These are phyloP conservation scores for Diplodia mutila DNA, from an alignment of 2,329 filamentous ascomycete species.

Conservation along the genomic window DNA sequence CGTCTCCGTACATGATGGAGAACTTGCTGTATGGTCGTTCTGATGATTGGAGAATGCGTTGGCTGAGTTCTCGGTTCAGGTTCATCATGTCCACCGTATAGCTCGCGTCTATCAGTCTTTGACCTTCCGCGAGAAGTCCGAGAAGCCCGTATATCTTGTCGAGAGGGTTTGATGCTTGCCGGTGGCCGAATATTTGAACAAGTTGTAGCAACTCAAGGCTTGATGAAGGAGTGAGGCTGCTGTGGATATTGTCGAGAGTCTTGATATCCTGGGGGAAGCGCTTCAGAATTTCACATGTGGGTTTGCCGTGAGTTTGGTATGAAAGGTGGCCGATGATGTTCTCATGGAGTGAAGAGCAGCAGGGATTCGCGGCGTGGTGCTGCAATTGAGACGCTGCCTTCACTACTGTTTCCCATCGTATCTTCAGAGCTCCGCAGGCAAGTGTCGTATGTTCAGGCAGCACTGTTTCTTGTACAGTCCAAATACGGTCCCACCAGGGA, in stretches of 20 bases:
- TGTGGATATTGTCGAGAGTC: neutral
- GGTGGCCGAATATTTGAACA: no score
- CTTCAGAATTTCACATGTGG: neutral
- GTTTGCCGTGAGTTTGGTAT: neutral
- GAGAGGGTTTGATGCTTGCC: neutral
- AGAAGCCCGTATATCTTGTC: no score
- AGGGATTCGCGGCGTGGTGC: neutral
- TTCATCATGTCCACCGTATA: no score
- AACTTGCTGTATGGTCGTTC: no score
- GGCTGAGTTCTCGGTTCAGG: no score
- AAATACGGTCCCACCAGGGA: neutral
- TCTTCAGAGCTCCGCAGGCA: neutral
- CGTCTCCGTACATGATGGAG: no score
- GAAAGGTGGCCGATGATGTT: neutral
- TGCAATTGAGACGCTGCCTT: neutral
- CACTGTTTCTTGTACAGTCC: slow-evolving; percentile 6
- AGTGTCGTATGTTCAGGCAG: neutral
- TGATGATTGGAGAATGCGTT: no score
- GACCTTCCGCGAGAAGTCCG: no score
- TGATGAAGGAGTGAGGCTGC: neutral
- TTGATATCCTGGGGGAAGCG: neutral
- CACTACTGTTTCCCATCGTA: neutral
- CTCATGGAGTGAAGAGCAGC: neutral
- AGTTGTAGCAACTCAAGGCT: neutral
- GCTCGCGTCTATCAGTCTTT: no score